Evolutionary conservation across 1,139 yeast genomes (phyloP).

Genomic region (Sugiyamaella castrensis): DNA sequence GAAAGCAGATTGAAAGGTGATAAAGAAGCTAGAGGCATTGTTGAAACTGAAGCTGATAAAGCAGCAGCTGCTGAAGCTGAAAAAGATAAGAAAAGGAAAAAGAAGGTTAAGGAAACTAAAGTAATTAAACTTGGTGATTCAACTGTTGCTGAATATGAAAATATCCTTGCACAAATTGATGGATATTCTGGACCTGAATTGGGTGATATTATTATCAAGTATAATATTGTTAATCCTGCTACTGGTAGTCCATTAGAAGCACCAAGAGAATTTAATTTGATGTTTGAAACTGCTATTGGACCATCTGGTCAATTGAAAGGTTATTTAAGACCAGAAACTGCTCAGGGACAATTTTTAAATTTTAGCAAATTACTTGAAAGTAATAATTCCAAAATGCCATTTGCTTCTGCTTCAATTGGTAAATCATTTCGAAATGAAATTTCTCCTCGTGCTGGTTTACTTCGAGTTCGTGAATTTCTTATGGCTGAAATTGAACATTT

Average conservation of each 20-base stretch:
- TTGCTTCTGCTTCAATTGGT: constrained; percentile 98
- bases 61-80: constrained; percentile 63
- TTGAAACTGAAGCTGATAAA: constrained; percentile 38
- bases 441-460: constrained; percentile 95
- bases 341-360: constrained; percentile 98
- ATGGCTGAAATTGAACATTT: constrained; percentile 99
- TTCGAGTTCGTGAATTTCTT: constrained; percentile 96
- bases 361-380: constrained; percentile 89
- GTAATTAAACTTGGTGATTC: constrained; percentile 82
- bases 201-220: constrained; percentile 79
- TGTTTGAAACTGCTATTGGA: constrained; percentile 99
- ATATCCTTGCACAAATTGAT: constrained; percentile 82
- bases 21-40: constrained; percentile 86
- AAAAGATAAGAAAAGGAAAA: constrained; percentile 81
- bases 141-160: constrained; percentile 76
- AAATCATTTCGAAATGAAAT: constrained; percentile 98
- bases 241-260: constrained; percentile 83
- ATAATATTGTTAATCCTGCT: constrained; percentile 85
- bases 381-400: constrained; percentile 96
- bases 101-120: constrained; percentile 94
- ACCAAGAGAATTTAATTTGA: constrained; percentile 93
- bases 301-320: constrained; percentile 97
- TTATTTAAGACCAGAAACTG: constrained; percentile 96
- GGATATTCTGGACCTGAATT: constrained; percentile 91
- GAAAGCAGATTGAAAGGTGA: constrained; percentile 96